phyloP scores from a whole-genome alignment of 805 yeast genomes.

The Wilhelminamyces savonicus region DNA sequence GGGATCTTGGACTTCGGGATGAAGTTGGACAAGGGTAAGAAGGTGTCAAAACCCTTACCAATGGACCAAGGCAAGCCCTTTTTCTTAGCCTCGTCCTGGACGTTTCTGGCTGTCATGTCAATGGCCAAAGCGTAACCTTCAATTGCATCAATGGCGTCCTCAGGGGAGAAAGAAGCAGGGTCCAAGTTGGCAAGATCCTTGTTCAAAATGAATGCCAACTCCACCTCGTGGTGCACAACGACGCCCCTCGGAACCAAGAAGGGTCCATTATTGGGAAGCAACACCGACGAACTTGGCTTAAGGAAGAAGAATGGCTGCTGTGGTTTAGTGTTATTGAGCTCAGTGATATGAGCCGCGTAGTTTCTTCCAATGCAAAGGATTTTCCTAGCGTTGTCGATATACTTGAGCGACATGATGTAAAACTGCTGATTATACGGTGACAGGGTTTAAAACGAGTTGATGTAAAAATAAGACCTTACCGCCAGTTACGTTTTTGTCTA shows the following conservation, averaged over 20 bases:
- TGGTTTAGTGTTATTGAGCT: slow-evolving; percentile 77
- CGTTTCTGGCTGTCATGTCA: slow-evolving; percentile 93
- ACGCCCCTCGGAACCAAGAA: slow-evolving; percentile 78
- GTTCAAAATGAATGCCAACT: slow-evolving; percentile 73
- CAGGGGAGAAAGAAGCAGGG: slow-evolving; percentile 49
- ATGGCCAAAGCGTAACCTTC: slow-evolving; percentile 86
- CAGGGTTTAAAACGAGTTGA: too few species aligned
- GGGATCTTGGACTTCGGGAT: slow-evolving; percentile 62
- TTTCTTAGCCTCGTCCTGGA: slow-evolving; percentile 89
- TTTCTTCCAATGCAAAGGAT: slow-evolving; percentile 94
- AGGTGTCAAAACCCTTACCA: slow-evolving; percentile 95
- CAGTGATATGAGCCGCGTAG: slow-evolving; percentile 93
- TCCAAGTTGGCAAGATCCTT: slow-evolving; percentile 52
- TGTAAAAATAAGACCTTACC: too few species aligned
- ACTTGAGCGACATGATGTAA: slow-evolving; percentile 25
- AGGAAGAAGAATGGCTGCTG: slow-evolving; percentile 86
- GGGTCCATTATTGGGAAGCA: slow-evolving; percentile 59
- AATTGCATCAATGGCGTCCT: slow-evolving; percentile 71
- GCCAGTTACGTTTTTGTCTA: too few species aligned
- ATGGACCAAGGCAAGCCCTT: slow-evolving; percentile 96
- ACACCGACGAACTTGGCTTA: slow-evolving; percentile 78
- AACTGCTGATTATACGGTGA: neutral
- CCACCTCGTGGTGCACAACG: slow-evolving; percentile 87
- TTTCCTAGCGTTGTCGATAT: slow-evolving; percentile 62
- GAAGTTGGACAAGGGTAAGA: slow-evolving; percentile 75